Evolutionary conservation across 306 rosid species (phyloP).

Genomic region (Trifolium pratense): DNA sequence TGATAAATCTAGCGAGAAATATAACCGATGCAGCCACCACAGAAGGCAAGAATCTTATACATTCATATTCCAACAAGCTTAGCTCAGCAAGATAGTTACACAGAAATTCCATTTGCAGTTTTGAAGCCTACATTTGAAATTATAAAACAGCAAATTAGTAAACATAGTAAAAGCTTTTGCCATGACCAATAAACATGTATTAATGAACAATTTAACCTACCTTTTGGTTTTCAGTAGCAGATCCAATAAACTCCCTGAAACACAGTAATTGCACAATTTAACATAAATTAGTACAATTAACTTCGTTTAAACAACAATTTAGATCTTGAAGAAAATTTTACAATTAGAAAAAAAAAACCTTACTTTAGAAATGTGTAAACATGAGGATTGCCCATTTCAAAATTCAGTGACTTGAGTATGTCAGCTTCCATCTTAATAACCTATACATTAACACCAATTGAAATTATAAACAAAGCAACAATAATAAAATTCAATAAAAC

Average conservation of each 20-base stretch:
- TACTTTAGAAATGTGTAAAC: constrained; percentile 72
- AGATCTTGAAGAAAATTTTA: background rate
- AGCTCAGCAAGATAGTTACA: constrained; percentile 77
- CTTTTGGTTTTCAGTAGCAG: constrained; percentile 44
- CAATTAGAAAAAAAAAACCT: background rate
- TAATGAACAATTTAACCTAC: constrained; percentile 45
- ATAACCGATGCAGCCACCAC: constrained; percentile 76
- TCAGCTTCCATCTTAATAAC: constrained; percentile 79
- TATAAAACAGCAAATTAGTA: constrained; percentile 27
- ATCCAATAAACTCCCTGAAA: constrained; percentile 55
- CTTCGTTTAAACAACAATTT: background rate
- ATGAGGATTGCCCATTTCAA: constrained; percentile 85
- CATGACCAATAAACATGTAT: background rate
- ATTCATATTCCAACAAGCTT: constrained; percentile 73
- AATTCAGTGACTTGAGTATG: constrained; percentile 62
- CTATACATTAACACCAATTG: too few species aligned
- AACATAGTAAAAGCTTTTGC: background rate
- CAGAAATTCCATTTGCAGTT: constrained; percentile 66
- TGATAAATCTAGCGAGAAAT: constrained; percentile 71
- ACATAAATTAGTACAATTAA: constrained; percentile 21
- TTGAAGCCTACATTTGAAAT: constrained; percentile 50
- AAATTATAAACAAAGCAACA: too few species aligned
- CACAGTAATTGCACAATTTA: background rate
- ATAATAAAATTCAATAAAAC: too few species aligned
- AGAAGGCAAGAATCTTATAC: constrained; percentile 77